Evolutionary conservation across 805 yeast species (phyloP).

Genomic region (Yarrowia porcina): DNA sequence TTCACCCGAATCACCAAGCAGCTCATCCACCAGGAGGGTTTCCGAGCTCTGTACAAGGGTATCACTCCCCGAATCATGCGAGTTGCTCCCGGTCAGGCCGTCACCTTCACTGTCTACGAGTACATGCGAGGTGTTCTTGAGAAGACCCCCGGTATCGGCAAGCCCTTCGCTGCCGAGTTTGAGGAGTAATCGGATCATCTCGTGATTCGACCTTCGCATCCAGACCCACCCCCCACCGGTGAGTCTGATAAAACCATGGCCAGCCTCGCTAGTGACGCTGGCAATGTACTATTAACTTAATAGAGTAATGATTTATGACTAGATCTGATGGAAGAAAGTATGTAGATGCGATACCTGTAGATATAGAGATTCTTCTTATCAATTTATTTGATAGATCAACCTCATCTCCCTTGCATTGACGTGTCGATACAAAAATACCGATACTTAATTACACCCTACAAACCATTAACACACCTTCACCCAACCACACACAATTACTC

Average conservation of each 20-base stretch:
- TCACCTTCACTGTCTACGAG: constrained; percentile 95
- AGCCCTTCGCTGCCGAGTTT: constrained; percentile 21
- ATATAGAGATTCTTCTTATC: too few relatives aligned
- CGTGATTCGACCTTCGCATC: neutral
- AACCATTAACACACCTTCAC: too few relatives aligned
- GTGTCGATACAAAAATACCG: too few relatives aligned
- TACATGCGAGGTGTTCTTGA: constrained; percentile 68
- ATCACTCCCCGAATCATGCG: constrained; percentile 98
- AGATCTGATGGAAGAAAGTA: neutral
- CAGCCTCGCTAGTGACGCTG: neutral
- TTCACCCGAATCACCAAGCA: constrained; percentile 76
- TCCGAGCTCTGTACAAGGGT: constrained; percentile 87
- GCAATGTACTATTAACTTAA: constrained; percentile 24
- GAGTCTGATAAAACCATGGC: constrained; percentile 4
- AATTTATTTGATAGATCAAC: too few relatives aligned
- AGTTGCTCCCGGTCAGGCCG: constrained; percentile 99
- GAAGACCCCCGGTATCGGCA: constrained; percentile 31
- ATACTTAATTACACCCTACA: too few relatives aligned
- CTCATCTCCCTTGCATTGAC: neutral
- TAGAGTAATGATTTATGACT: constrained; percentile 26
- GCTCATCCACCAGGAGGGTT: constrained; percentile 84
- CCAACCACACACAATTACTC: too few relatives aligned
- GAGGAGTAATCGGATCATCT: constrained; percentile 5
- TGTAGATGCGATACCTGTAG: too few relatives aligned
- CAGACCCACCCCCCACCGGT: neutral